Percentiles rank a stretch among this genome's conserved stretches.
phyloP scores from a whole-genome alignment of 2,329 filamentous ascomycete species.

The Elsinoe arachidis region DNA sequence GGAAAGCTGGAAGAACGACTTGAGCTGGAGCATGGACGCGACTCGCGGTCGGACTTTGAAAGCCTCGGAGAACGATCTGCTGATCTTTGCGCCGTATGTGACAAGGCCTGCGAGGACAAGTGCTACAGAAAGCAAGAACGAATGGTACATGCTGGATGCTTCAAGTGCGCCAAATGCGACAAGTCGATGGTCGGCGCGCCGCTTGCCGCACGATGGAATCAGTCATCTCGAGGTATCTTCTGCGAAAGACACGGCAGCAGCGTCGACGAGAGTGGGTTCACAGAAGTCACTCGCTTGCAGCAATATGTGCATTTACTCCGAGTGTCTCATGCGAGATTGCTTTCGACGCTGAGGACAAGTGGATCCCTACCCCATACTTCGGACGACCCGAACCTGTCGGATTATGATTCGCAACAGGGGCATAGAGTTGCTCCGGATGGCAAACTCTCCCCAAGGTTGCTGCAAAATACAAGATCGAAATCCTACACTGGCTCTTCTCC shows the following conservation, averaged over 20 bases:
- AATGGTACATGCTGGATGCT: constrained; percentile 77
- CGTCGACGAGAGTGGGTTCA: constrained; percentile 53
- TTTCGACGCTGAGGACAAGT: constrained; percentile 76
- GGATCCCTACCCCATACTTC: constrained; percentile 69
- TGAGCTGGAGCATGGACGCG: constrained; percentile 53
- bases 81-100: constrained; percentile 75
- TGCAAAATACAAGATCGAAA: constrained; percentile 60
- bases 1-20: constrained; percentile 72
- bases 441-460: constrained; percentile 41
- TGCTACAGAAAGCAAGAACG: constrained; percentile 67
- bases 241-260: constrained; percentile 49
- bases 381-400: constrained; percentile 60
- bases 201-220: constrained; percentile 62
- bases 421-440: constrained; percentile 43
- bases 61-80: constrained; percentile 38
- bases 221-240: constrained; percentile 58
- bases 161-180: constrained; percentile 61
- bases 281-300: constrained; percentile 73
- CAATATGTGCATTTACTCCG: constrained; percentile 91
- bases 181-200: constrained; percentile 62
- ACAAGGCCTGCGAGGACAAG: constrained; percentile 87
- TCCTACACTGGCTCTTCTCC: constrained; percentile 57
- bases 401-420: constrained; percentile 59
- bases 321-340: constrained; percentile 79
- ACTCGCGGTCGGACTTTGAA: constrained; percentile 34